Evolutionary conservation across 1,139 yeast genomes (phyloP).

Genomic region (Scheffersomyces parashehatae): DNA sequence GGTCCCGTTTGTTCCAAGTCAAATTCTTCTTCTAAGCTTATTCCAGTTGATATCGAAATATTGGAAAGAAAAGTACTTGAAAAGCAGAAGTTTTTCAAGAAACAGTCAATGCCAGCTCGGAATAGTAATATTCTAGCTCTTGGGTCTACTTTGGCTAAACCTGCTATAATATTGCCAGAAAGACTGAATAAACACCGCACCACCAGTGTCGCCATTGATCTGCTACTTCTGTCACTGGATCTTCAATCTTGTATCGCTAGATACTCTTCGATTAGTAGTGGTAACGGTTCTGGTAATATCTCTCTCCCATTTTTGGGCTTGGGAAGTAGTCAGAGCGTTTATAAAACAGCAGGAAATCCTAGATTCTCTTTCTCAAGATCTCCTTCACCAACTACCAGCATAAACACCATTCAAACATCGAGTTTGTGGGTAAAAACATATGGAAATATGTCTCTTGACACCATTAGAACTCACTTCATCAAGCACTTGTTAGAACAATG

Average conservation of each 20-base stretch:
- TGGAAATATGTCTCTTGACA: constrained; percentile 21
- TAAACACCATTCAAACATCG: constrained; percentile 14
- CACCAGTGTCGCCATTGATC: neutral
- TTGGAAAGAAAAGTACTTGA: neutral
- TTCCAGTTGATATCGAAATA: neutral
- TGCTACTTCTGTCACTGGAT: too few relatives aligned
- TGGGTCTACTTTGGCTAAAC: constrained; percentile 6
- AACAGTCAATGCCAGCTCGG: too few relatives aligned
- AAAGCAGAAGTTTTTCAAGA: neutral
- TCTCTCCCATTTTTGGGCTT: too few relatives aligned
- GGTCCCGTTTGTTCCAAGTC: constrained; percentile 1
- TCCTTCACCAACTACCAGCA: constrained; percentile 17
- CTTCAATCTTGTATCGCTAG: neutral
- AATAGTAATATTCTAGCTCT: constrained; percentile 8
- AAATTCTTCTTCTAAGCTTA: neutral
- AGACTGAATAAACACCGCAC: neutral
- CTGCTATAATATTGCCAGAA: neutral
- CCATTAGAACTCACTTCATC: constrained; percentile 30
- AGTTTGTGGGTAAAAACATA: constrained; percentile 19
- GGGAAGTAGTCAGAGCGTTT: neutral
- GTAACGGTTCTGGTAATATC: too few relatives aligned
- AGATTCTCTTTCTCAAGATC: constrained; percentile 3
- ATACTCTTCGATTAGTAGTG: neutral
- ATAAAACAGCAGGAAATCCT: neutral
- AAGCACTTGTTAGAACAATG: constrained; percentile 27